Conservation (phyloP, 192 early-diverging fungal species). For the Dimargaris cristalligena region DNA sequence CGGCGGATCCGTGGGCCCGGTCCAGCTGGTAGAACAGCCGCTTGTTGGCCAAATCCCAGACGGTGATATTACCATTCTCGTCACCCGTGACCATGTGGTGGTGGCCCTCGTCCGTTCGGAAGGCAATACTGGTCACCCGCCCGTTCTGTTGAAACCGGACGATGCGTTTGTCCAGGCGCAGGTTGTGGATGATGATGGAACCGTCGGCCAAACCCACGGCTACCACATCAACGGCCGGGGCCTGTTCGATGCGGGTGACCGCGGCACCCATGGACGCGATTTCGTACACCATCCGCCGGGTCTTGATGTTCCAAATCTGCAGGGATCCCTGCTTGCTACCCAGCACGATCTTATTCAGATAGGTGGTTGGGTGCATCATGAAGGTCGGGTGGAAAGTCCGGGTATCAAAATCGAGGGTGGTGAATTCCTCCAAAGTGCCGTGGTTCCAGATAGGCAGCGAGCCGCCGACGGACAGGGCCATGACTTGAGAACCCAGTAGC, state of each 20-base stretch:
- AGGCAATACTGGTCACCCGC: constrained; percentile 76
- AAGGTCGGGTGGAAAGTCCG: constrained; percentile 49
- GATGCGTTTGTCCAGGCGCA: constrained; percentile 60
- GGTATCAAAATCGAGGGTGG: constrained; percentile 52
- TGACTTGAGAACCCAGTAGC: constrained; percentile 58
- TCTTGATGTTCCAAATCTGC: constrained; percentile 87
- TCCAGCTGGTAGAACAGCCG: constrained; percentile 61
- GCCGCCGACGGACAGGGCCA: constrained; percentile 70
- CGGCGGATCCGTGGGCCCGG: constrained; percentile 64
- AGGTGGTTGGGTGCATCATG: constrained; percentile 87
- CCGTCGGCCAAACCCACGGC: constrained; percentile 87
- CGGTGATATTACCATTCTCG: constrained; percentile 67
- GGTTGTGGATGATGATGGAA: constrained; percentile 66
- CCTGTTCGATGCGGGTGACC: constrained; percentile 63
- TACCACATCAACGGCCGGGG: constrained; percentile 85
- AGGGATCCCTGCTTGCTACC: constrained; percentile 69
- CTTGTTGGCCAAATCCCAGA: constrained; percentile 82
- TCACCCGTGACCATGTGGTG: constrained; percentile 82
- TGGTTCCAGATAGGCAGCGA: constrained; percentile 60
- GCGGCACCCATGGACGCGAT: constrained; percentile 58
- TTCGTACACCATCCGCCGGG: constrained; percentile 59
- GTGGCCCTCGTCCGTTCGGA: constrained; percentile 66
- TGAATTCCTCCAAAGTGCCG: constrained; percentile 47
- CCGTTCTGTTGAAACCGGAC: constrained; percentile 69
- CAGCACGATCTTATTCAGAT: constrained; percentile 90